Evolutionary conservation across 2,329 filamentous ascomycete species (phyloP).

Genomic region (Aspergillus fructus): DNA sequence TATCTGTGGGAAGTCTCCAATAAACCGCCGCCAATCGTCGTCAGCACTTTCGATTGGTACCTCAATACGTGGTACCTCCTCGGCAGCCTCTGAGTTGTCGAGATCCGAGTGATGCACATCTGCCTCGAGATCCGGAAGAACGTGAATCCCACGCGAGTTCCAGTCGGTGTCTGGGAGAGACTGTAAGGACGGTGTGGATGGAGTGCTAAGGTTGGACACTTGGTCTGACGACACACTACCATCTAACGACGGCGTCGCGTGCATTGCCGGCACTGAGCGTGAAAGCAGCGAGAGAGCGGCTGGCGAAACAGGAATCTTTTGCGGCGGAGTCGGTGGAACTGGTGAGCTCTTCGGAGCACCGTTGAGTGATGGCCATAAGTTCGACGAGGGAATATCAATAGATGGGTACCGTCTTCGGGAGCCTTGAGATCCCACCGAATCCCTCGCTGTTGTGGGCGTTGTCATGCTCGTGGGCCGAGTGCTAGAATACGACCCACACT

Average conservation of each 20-base stretch:
- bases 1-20: slow-evolving; percentile 42
- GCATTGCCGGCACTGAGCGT: slow-evolving; percentile 68
- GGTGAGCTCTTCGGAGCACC: slow-evolving; percentile 51
- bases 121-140: slow-evolving; percentile 35
- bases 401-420: slow-evolving; percentile 56
- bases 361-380: slow-evolving; percentile 57
- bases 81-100: slow-evolving; percentile 22
- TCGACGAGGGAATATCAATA: slow-evolving; percentile 59
- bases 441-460: slow-evolving; percentile 38
- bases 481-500: slow-evolving; percentile 50
- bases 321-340: slow-evolving; percentile 50
- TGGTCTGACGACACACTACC: slow-evolving; percentile 88
- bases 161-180: slow-evolving; percentile 61
- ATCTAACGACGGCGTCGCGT: slow-evolving; percentile 83
- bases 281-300: slow-evolving; percentile 71
- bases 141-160: slow-evolving; percentile 44
- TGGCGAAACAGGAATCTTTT: slow-evolving; percentile 70
- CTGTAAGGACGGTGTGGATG: slow-evolving; percentile 74
- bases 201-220: slow-evolving; percentile 77
- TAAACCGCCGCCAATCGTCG: slow-evolving; percentile 60
- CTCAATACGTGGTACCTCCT: slow-evolving; percentile 32
- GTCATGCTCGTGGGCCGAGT: slow-evolving; percentile 51
- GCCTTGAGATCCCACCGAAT: slow-evolving; percentile 36
- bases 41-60: slow-evolving; percentile 39
- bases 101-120: slow-evolving; percentile 27